These are phyloP conservation scores for Xylaria cubensis DNA, from an alignment of 495 filamentous ascomycete genomes.

Conservation along the genomic window DNA sequence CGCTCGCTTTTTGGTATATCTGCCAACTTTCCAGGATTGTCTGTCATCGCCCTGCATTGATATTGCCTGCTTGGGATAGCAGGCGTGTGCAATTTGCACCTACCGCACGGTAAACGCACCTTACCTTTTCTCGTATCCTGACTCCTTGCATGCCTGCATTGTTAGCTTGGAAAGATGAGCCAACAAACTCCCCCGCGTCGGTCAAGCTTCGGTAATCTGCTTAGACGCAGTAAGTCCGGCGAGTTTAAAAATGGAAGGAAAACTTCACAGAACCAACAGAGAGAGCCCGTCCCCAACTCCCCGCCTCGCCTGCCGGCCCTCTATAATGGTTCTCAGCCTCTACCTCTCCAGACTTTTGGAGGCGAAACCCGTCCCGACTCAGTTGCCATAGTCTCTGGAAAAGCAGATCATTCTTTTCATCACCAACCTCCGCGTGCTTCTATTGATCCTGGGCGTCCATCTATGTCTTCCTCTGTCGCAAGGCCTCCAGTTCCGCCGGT, in stretches of 20 bases:
- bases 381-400: conserved; percentile 66
- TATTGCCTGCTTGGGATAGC: conserved; percentile 8
- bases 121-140: conserved; percentile 18
- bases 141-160: conserved; percentile 32
- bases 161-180: conserved; percentile 48
- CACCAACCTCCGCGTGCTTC: conserved; percentile 38
- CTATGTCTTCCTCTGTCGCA: conserved; percentile 51
- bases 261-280: conserved; percentile 66
- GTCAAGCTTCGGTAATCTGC: conserved; percentile 67
- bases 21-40: conserved; percentile 16
- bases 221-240: conserved; percentile 82
- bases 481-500: conserved; percentile 56
- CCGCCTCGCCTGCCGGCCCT: conserved; percentile 85
- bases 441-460: conserved; percentile 48
- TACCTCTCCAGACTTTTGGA: conserved; percentile 72
- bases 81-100: conserved; percentile 22
- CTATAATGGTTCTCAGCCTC: conserved; percentile 62
- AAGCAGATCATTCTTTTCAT: conserved; percentile 48
- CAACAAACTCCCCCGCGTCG: conserved; percentile 50
- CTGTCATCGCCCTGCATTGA: conserved; percentile 17
- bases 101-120: conserved; percentile 30
- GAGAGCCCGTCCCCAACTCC: conserved; percentile 69
- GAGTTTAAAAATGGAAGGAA: conserved; percentile 74
- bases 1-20: conserved; percentile 13
- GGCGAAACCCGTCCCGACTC: conserved; percentile 73